These are phyloP conservation scores for Nicotiana obtusifolia DNA, from an alignment of 257 asterid species.

Conservation along the genomic window DNA sequence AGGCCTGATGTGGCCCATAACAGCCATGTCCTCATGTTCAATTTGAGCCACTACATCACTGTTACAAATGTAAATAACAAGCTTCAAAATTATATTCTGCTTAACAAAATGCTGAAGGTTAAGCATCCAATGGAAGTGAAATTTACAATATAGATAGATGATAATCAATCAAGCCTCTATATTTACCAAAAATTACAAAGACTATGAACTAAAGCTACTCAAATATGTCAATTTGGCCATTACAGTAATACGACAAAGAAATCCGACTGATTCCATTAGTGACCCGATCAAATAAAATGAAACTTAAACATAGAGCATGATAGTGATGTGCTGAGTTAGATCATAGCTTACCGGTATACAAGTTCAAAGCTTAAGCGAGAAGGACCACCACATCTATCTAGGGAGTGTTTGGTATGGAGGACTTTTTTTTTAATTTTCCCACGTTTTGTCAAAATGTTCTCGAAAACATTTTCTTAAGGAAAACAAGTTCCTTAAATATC, in stretches of 20 bases:
- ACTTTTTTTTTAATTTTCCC: no score
- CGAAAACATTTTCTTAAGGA: no score
- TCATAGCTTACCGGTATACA: neutral
- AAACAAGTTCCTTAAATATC: no score
- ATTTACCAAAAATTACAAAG: neutral
- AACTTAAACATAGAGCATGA: neutral
- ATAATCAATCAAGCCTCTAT: neutral
- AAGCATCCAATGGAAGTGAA: neutral
- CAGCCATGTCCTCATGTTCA: slow-evolving; percentile 69
- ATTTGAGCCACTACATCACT: slow-evolving; percentile 69
- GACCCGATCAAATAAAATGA: neutral
- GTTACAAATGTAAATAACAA: slow-evolving; percentile 1
- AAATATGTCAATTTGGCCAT: neutral
- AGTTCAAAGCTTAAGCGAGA: neutral
- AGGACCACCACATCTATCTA: neutral
- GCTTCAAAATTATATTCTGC: neutral
- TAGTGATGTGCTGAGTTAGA: neutral
- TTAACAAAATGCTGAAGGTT: neutral
- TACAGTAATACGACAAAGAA: neutral
- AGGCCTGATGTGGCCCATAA: slow-evolving; percentile 50
- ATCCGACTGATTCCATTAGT: neutral
- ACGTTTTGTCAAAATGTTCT: no score
- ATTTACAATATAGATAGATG: neutral
- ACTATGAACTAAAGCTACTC: neutral
- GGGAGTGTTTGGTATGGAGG: no score